phyloP scores from a whole-genome alignment of 2,329 filamentous ascomycete genomes.

The Pseudogymnoascus sp. region DNA sequence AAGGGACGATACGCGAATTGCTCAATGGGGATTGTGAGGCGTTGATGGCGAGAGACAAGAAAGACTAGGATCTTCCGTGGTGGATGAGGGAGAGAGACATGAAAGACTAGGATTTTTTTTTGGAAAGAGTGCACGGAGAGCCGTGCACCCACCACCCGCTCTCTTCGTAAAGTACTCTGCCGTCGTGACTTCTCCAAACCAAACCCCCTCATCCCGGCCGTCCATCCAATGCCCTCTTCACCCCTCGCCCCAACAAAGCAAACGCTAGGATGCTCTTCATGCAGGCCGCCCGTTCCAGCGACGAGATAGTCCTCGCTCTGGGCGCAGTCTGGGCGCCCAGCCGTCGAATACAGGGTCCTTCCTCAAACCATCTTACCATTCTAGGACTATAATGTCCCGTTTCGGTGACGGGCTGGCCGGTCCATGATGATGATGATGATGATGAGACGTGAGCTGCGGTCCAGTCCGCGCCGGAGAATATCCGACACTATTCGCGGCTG shows the following conservation, averaged over 20 bases:
- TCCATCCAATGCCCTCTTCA: background rate
- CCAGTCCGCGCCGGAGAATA: background rate
- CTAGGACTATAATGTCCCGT: background rate
- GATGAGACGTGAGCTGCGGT: background rate
- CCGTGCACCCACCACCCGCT: background rate
- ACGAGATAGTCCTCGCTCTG: background rate
- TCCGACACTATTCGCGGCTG: constrained; percentile 5
- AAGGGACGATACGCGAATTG: background rate
- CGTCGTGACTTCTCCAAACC: background rate
- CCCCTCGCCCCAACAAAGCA: background rate
- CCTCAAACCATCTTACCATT: background rate
- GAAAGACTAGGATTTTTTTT: background rate
- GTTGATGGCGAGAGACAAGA: background rate
- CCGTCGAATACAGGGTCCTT: background rate
- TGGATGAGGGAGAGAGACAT: background rate
- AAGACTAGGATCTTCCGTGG: background rate
- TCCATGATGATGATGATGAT: background rate
- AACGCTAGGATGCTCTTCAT: background rate
- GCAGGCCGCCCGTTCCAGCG: background rate
- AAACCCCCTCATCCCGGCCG: background rate
- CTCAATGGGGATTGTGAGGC: background rate
- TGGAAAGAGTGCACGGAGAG: background rate
- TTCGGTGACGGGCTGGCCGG: background rate
- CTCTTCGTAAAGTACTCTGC: background rate
- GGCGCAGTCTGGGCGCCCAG: background rate